These are phyloP conservation scores for Phytopythium kandeliae DNA, from an alignment of 352 stramenopile genomes.

Conservation along the genomic window DNA sequence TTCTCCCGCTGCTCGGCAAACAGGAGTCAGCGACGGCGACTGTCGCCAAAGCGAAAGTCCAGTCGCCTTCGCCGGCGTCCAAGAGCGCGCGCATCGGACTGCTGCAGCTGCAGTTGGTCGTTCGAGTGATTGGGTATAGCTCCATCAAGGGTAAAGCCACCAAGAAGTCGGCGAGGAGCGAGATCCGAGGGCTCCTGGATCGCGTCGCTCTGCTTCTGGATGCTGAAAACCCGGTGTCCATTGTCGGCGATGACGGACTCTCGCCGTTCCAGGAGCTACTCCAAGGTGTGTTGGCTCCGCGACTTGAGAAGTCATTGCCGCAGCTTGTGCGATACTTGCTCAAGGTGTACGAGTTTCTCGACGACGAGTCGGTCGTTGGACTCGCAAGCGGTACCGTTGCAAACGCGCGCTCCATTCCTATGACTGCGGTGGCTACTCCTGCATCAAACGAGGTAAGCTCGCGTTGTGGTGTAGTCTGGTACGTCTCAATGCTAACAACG, in stretches of 20 bases:
- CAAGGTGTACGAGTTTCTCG: constrained; percentile 50
- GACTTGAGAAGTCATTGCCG: constrained; percentile 35
- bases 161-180: constrained; percentile 42
- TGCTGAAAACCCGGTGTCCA: constrained; percentile 53
- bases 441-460: neutral
- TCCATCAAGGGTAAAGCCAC: constrained; percentile 20
- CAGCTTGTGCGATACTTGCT: constrained; percentile 45
- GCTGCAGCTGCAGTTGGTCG: constrained; percentile 66
- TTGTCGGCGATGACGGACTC: constrained; percentile 56
- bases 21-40: neutral
- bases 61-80: neutral
- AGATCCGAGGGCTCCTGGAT: constrained; percentile 65
- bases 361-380: constrained; percentile 16
- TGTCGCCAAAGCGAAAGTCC: neutral
- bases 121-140: constrained; percentile 37
- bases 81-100: constrained; percentile 18
- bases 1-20: neutral
- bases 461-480: neutral
- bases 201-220: constrained; percentile 70
- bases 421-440: neutral
- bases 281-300: constrained; percentile 34
- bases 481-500: neutral
- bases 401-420: neutral
- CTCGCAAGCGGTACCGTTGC: neutral
- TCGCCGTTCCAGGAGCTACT: constrained; percentile 76